Evolutionary conservation across 257 asterid genomes (phyloP), one percentile per base, ranked within the genome.

Genomic region (Oldenlandia corymbosa): DNA sequence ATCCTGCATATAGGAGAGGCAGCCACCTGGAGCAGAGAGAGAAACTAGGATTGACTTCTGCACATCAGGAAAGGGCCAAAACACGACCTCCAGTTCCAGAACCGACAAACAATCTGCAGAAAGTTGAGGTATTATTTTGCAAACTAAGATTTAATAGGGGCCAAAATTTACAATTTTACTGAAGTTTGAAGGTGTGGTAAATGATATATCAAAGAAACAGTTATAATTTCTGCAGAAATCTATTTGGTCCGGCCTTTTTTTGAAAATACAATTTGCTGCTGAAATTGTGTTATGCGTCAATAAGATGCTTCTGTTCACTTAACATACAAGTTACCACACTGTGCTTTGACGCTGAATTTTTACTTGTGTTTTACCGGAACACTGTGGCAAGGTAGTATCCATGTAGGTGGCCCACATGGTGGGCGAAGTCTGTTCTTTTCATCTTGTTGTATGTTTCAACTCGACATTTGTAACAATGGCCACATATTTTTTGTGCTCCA

Each of bases 21-120:
- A 82, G 76, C 80, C 94, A 87, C 75, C 86, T 93, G 80, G 95
- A 90, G 79, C 97, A 84, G 75, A 83, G 96, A 81, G 88, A 84
- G 73, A 83, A 77, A 68, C 69, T 93, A 78, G 97, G 99, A 24
- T 75, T 93, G 84, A 81, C 68, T 68, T 81, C 91, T 60, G 83
- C 77, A 58, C 76, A 86, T 5, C 85, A 76, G 73, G 83, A 80
- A 72, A 82, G 80, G 67, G 37, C 83, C 41, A 70, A 46, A 52
- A 36, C 77, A 34, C 77, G 70, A 41, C 70, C 79, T 46, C 83
- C 85, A 17, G 77, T 73, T 68, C 71, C 83, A n/a, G 96, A 87
- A 76, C 83, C 96, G 14, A 71, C 90, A 0, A 85, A 77, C 78
- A 80, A 88, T 54, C 51, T 85, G 77, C 94, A 93, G 84, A 87